Evolutionary conservation across 2,329 filamentous ascomycete genomes (phyloP).

Genomic region (Colletotrichum melonis): DNA sequence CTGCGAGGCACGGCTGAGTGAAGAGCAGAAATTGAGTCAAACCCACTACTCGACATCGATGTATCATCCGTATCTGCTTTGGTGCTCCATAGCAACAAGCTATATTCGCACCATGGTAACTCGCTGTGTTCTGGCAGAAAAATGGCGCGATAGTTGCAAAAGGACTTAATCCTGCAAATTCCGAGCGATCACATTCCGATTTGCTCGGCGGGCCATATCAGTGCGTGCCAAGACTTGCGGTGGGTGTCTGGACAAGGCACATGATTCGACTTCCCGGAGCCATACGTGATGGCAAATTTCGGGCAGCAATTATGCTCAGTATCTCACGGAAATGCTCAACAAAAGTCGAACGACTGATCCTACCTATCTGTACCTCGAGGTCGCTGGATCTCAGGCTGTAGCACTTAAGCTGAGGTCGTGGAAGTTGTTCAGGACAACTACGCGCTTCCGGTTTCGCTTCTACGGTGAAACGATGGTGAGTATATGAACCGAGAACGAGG

Average conservation of each 20-base stretch:
- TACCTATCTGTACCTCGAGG: background rate
- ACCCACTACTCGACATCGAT: background rate
- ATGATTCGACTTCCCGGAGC: background rate
- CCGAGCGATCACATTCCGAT: too few relatives aligned
- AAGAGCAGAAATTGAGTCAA: background rate
- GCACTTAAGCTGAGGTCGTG: background rate
- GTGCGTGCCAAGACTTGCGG: too few relatives aligned
- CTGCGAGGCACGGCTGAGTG: background rate
- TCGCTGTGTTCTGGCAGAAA: background rate
- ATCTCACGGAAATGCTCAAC: background rate
- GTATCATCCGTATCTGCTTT: background rate
- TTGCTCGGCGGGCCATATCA: too few relatives aligned
- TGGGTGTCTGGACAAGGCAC: too few relatives aligned
- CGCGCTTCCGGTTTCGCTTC: background rate
- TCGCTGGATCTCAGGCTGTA: too few relatives aligned
- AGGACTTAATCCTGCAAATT: background rate
- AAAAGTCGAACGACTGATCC: background rate
- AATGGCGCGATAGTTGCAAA: background rate
- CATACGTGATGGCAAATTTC: background rate
- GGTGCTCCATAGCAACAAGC: background rate
- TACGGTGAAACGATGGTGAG: background rate
- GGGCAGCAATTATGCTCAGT: background rate
- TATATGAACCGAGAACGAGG: background rate
- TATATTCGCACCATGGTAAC: background rate
- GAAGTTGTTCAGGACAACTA: background rate